Conservation (phyloP, 2,329 filamentous ascomycete genomes). For the Hirsutella minnesotensis region DNA sequence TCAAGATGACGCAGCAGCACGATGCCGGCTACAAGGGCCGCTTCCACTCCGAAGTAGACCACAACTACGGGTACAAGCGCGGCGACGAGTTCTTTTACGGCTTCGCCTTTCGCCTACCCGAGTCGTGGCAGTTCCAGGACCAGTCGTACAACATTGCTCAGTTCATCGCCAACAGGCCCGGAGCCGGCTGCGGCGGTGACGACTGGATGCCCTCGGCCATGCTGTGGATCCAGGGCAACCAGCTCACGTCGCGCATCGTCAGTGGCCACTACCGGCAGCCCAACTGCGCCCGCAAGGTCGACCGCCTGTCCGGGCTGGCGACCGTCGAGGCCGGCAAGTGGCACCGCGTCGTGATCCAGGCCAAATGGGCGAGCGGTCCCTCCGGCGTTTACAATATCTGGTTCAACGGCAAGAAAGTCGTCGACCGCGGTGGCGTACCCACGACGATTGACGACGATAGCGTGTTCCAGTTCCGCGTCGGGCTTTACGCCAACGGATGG, state of each 20-base stretch:
- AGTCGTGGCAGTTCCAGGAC: constrained; percentile 31
- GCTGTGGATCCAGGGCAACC: constrained; percentile 31
- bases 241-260: constrained; percentile 27
- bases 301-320: constrained; percentile 15
- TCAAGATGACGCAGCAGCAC: constrained; percentile 34
- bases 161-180: constrained; percentile 37
- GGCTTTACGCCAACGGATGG: constrained; percentile 25
- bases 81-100: constrained; percentile 36
- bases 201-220: constrained; percentile 36
- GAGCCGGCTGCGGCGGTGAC: constrained; percentile 27
- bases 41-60: constrained; percentile 36
- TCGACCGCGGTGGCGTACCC: constrained; percentile 24
- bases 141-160: constrained; percentile 36
- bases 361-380: constrained; percentile 29
- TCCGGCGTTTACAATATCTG: constrained; percentile 34
- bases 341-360: constrained; percentile 34
- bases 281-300: constrained; percentile 12
- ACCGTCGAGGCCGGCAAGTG: constrained; percentile 30
- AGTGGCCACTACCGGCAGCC: constrained; percentile 14
- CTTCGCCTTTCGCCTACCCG: constrained; percentile 35
- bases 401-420: constrained; percentile 31
- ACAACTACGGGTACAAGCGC: constrained; percentile 29
- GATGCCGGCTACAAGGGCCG: constrained; percentile 27
- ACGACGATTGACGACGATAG: constrained; percentile 30
- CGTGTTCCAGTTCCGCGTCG: constrained; percentile 32